Evolutionary conservation across 2,329 filamentous ascomycete genomes (phyloP).

Genomic region (Cyphellophora europaea): DNA sequence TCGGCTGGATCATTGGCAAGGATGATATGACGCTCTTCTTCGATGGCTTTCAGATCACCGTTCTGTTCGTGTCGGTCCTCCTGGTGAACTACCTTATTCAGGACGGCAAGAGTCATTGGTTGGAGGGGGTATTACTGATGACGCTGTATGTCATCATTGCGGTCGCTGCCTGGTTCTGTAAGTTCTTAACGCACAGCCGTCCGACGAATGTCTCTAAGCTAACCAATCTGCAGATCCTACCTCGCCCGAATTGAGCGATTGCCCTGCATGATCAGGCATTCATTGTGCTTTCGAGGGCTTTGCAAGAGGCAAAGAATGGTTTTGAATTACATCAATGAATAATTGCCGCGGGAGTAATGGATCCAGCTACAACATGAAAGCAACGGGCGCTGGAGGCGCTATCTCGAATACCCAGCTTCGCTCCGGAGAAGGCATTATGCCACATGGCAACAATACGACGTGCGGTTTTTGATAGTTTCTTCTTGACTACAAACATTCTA

Average conservation of each 20-base stretch:
- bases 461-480: too few relatives aligned
- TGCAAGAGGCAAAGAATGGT: too few relatives aligned
- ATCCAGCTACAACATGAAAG: too few relatives aligned
- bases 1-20: slow-evolving; percentile 52
- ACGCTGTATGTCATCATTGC: slow-evolving; percentile 55
- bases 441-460: too few relatives aligned
- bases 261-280: background rate
- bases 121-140: slow-evolving; percentile 53
- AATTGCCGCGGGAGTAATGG: too few relatives aligned
- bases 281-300: too few relatives aligned
- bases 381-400: too few relatives aligned
- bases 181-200: background rate
- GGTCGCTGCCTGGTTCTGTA: slow-evolving; percentile 28
- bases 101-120: slow-evolving; percentile 50
- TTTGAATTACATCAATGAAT: too few relatives aligned
- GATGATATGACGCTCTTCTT: slow-evolving; percentile 68
- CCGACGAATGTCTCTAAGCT: background rate
- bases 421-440: too few relatives aligned
- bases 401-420: too few relatives aligned
- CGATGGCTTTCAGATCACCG: slow-evolving; percentile 74
- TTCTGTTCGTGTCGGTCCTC: slow-evolving; percentile 47
- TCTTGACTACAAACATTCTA: too few relatives aligned
- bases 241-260: slow-evolving; percentile 1
- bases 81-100: slow-evolving; percentile 54
- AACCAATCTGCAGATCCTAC: slow-evolving; percentile 1